Percentiles rank a stretch among this genome's conserved stretches.
phyloP scores from a whole-genome alignment of 257 asterid genomes.

The Leptodermis oblonga region DNA sequence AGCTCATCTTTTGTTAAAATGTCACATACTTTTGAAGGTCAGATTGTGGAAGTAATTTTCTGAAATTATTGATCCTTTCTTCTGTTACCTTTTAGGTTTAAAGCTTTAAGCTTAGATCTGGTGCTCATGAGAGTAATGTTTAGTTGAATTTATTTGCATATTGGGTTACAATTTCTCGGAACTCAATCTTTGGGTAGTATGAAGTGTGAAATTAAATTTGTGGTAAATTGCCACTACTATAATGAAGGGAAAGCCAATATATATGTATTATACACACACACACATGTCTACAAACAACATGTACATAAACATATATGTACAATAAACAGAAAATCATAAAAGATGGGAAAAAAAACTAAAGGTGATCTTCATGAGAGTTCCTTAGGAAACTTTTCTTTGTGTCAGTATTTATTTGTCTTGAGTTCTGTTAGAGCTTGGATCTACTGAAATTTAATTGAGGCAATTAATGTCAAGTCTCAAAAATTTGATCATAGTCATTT shows the following conservation, averaged over 20 bases:
- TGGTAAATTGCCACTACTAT: neutral
- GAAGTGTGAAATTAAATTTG: neutral
- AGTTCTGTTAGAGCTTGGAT: neutral
- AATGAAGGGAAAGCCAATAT: neutral
- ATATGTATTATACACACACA: neutral
- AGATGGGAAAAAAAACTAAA: neutral
- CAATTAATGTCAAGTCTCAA: neutral
- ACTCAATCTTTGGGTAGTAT: neutral
- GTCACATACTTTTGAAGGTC: neutral
- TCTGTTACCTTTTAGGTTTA: neutral
- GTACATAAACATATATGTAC: neutral
- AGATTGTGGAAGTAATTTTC: neutral
- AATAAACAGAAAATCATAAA: too few relatives aligned
- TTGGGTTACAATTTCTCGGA: constrained; percentile 1
- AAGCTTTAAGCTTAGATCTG: neutral
- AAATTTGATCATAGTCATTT: neutral
- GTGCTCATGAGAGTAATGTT: neutral
- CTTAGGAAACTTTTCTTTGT: neutral
- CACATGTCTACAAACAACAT: neutral
- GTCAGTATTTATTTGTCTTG: neutral
- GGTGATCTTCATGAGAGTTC: neutral
- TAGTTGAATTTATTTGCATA: neutral
- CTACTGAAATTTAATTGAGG: neutral
- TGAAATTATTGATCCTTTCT: neutral
- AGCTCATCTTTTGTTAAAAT: neutral